Base-by-base conservation (phyloP, 306 rosid genomes). In the barrel medic (Medicago truncatula) region DNA sequence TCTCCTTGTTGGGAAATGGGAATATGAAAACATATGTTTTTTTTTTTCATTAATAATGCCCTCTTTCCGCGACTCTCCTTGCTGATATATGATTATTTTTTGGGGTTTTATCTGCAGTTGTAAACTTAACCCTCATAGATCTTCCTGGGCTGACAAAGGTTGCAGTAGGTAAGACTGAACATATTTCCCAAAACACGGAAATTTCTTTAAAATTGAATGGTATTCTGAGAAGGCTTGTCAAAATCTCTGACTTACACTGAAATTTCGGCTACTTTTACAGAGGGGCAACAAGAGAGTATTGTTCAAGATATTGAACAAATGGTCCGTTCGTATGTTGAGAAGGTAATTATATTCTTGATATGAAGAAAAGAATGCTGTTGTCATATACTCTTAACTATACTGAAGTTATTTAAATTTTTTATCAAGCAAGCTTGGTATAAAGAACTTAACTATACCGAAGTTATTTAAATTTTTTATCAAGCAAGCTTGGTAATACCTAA, bases 91-190 rank as follows among this genome's bases (percentile, higher is more conserved):
- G 67, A 78, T 81, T 67, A 67, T 69, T 69, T 66, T 73, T 16
- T 17, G 63, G 71, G 82, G 54, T 79, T 78, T 81, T 83, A 17
- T 70, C 74, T 85, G 89, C 98, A 95, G 99, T 95, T 89, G 99
- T 95, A 58, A 92, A 95, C 86, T 88, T 95, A 83, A 95, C 99
- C 39, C 93, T 95, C 56, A 88, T 95, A 31, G 99, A 95, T 84
- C 98, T 95, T 89, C 99, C 99, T 60, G 99, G 99, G 68, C 84
- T 95, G 87, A 95, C 99, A 15, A 95, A 95, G 93, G 99, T 95
- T 82, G 99, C 99, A 78, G 93, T 95, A 83, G 99, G 99, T 95
- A 92, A 88, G 53, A 17, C 43, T 67, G 58, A 73, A 11, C 58
- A 67, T 59, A 76, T 43, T 66, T 71, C 52, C 15, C 59, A 46